Evolutionary conservation across 306 rosid species (phyloP).

Genomic region (Quercus robur): DNA sequence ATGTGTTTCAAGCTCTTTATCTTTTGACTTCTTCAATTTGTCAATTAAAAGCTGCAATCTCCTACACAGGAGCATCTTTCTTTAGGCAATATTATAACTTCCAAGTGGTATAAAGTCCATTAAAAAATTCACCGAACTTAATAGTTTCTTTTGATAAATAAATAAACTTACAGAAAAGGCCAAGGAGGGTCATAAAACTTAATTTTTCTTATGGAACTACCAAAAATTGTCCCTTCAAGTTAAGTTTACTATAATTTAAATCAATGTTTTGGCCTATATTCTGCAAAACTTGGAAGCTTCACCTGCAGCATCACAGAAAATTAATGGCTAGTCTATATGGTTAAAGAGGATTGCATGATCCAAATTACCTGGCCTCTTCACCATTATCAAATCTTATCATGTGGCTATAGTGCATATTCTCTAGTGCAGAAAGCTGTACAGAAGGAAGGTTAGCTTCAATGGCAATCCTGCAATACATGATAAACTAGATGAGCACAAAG

Average conservation of each 20-base stretch:
- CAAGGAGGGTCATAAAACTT: neutral
- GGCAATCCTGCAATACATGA: conserved; percentile 62
- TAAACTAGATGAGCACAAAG: conserved; percentile 15
- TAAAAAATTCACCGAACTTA: neutral
- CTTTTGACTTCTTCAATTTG: conserved; percentile 42
- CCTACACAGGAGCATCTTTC: conserved; percentile 44
- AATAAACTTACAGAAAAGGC: neutral
- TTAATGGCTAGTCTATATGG: neutral
- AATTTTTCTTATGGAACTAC: neutral
- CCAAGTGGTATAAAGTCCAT: neutral
- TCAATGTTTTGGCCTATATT: neutral
- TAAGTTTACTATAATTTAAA: neutral
- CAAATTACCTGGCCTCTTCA: conserved; percentile 71
- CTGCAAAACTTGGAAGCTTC: conserved; percentile 1
- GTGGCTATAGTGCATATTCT: conserved; percentile 89
- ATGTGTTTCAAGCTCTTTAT: conserved; percentile 36
- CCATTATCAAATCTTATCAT: conserved; percentile 80
- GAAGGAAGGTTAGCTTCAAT: conserved; percentile 60
- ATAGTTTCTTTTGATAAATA: neutral
- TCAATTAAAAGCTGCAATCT: conserved; percentile 66
- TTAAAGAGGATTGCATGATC: conserved; percentile 14
- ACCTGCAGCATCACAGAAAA: neutral
- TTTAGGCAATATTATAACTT: conserved; percentile 5
- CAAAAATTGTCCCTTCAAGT: neutral
- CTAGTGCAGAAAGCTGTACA: conserved; percentile 75